Conservation (phyloP, 2,329 filamentous ascomycete genomes). For the Scorias spongiosa region DNA sequence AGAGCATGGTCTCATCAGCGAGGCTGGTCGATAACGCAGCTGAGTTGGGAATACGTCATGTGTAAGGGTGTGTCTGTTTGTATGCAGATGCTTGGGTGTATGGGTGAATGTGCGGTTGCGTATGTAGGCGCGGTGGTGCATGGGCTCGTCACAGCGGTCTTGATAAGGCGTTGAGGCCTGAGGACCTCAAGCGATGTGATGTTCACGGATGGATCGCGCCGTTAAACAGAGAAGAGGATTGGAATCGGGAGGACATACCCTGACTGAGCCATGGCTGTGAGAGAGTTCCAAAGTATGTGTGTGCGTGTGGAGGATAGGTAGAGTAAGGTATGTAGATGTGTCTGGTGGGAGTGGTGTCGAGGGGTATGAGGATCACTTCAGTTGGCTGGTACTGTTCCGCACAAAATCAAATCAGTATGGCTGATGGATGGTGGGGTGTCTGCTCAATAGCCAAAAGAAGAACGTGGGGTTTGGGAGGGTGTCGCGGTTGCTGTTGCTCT, state of each 20-base stretch:
- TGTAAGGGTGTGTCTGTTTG: too few relatives aligned
- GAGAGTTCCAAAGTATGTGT: neutral
- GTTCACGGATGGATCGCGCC: too few relatives aligned
- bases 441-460: neutral
- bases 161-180: too few relatives aligned
- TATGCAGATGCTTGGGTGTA: too few relatives aligned
- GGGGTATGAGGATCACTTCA: neutral
- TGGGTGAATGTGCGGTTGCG: too few relatives aligned
- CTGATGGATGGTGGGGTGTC: neutral
- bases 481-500: neutral
- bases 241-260: neutral
- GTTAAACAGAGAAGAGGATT: too few relatives aligned
- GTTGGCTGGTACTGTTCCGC: neutral
- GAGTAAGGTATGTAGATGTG: neutral
- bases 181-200: too few relatives aligned
- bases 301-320: neutral
- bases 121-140: too few relatives aligned
- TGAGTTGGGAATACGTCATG: too few relatives aligned
- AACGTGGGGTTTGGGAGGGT: neutral
- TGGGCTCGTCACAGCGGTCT: too few relatives aligned
- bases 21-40: too few relatives aligned
- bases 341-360: neutral
- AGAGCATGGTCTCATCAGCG: too few relatives aligned
- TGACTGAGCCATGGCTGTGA: neutral
- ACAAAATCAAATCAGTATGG: neutral